Evolutionary conservation across 495 filamentous ascomycete species (phyloP), one percentile per base, ranked within the genome.

Genomic region (Cenococcum geophilum): DNA sequence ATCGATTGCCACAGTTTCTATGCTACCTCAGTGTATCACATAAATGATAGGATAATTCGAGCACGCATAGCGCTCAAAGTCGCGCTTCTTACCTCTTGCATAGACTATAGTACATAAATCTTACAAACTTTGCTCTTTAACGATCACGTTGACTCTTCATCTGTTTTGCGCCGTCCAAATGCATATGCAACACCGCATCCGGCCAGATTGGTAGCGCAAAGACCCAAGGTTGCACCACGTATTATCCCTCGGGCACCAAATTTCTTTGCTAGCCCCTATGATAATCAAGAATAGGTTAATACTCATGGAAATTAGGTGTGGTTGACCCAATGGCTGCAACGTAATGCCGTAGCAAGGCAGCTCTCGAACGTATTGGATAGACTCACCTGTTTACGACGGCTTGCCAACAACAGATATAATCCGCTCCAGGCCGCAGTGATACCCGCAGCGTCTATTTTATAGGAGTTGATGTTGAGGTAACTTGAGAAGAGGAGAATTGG

Each of bases 341-440:
- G 40, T 10, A 45, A 14, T 14, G 40, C 40, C 6, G 27, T 6
- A 32, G 27, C 18, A 45, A 45, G 40, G 40, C 40, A 16, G 18
- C 40, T 14, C 12, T 45, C 18, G 14, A 16, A 18, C 18, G 36
- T 8, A 14, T 14, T 18, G 11, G 36, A 57, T n/a, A 47, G 22
- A 60, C 51, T 43, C 21, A 74, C 77, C 58, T 82, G 83, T 58
- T 79, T 80, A 61, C 87, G 79, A 58, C 89, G 81, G 61, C 80
- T 73, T 22, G 89, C 91, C 47, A 92, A 77, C 10, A 97, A 73
- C 16, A 91, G 76, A 72, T 97, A 98, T 21, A 96, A 75, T 4
- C 86, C 89, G 42, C 86, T 90, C 84, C 89, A 96, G 3, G 92
- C 90, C 18, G 88, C 90, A 12, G 84, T 88, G 55, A 91, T 79